Evolutionary conservation across 1,284 basidiomycete species (phyloP).

Genomic region (Butyriboletus appendiculatus): DNA sequence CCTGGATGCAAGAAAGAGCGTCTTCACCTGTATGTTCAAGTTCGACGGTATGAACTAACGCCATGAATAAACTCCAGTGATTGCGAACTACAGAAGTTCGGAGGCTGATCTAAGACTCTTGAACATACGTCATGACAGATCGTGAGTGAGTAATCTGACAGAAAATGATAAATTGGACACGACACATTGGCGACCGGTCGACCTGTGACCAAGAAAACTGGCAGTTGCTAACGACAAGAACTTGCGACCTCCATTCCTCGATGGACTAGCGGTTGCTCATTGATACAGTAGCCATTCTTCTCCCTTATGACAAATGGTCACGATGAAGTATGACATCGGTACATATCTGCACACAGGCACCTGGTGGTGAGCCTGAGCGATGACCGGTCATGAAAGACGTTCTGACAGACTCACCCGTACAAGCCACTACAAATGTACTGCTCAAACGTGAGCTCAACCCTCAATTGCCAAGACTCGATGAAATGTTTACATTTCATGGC

Average conservation of each 20-base stretch:
- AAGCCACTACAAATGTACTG: no score
- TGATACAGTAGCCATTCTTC: no score
- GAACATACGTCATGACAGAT: background rate
- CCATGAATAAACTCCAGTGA: background rate
- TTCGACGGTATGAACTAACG: background rate
- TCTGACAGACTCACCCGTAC: no score
- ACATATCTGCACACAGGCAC: background rate
- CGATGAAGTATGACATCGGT: no score
- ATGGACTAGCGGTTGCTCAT: no score
- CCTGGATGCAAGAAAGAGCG: background rate
- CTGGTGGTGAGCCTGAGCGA: background rate
- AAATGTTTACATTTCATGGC: background rate
- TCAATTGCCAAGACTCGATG: background rate
- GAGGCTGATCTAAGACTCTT: background rate
- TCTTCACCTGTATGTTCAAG: background rate
- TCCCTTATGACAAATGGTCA: no score
- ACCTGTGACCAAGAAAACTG: no score
- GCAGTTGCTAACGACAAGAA: no score
- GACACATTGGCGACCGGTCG: no score
- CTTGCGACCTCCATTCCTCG: no score
- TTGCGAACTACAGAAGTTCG: background rate
- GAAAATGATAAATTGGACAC: background rate
- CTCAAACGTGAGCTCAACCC: background rate
- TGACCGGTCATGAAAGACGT: no score
- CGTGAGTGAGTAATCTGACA: background rate